Evolutionary conservation across 2,329 filamentous ascomycete species (phyloP), one percentile per base, ranked within the genome.

Genomic region (Exophiala aquamarina): DNA sequence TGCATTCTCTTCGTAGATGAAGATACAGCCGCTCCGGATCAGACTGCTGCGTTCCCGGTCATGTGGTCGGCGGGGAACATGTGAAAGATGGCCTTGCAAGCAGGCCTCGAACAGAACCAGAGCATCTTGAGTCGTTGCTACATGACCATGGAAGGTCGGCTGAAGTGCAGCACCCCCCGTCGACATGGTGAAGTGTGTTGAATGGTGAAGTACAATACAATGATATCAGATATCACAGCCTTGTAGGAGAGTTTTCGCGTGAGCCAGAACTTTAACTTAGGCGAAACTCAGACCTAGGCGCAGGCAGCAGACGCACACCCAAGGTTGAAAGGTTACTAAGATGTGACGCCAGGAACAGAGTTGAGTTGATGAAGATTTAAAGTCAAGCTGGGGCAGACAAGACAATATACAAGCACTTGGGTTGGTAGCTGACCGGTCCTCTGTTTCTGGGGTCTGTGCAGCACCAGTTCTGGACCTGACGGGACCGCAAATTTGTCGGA

Each of bases 1-100:
- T 0, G 88, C 84, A 52, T 89, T 85, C 65, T 95, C 89, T 62
- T 95, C 89, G 66, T 95, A 96, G 56, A 95, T 88, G 68, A 95
- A 93, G 37, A 95, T 81, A 57, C 86, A 86, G 28, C 91, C 91
- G 58, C 89, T 94, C 57, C 80, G 80, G 63, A 95, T 93, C 41
- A 95, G 79, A 15, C 81, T 76, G 18, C 76, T 74, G 41, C 90
- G 79, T 68, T 95, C 91, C 41, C 89, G 79, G 61, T 95, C 91
- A 65, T 95, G 89, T 1, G 91, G 91, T 43, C 91, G 79, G 40
- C 91, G 84, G 14, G 88, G 83, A 15, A 93, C 87, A 65, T 93
- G 89, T 39, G 78, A 78, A 7, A 92, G 71, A 15, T 76, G 71
- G 9, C 89, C 89, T 28, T 74, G 76, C 13, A 95, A 74, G 59